These are phyloP conservation scores for Hymenoscyphus albidus DNA, from an alignment of 2,329 filamentous ascomycete species.

Conservation along the genomic window DNA sequence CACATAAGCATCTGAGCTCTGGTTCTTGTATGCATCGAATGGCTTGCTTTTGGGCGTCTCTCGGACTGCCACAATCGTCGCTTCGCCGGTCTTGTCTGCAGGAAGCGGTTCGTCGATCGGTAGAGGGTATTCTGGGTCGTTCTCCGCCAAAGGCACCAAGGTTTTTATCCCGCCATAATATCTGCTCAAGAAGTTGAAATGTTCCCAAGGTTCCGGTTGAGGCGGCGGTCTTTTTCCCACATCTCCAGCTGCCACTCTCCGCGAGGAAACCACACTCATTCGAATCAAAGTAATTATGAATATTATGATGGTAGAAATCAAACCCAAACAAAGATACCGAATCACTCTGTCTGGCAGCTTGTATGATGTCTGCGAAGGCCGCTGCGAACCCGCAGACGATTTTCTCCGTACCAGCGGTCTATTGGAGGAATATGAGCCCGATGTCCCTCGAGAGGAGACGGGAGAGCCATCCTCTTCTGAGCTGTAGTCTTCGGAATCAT, in stretches of 20 bases:
- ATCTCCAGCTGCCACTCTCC: constrained; percentile 52
- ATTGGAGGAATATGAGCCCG: constrained; percentile 31
- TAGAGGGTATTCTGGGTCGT: constrained; percentile 76
- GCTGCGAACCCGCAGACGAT: constrained; percentile 16
- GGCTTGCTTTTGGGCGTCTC: constrained; percentile 46
- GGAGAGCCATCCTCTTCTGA: constrained; percentile 30
- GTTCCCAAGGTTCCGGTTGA: constrained; percentile 72
- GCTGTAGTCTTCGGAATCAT: constrained; percentile 39
- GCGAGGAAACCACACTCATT: constrained; percentile 68
- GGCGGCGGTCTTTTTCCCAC: constrained; percentile 57
- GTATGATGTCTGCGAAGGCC: constrained; percentile 18
- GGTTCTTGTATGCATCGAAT: constrained; percentile 61
- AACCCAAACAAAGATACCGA: constrained; percentile 70
- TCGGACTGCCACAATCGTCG: constrained; percentile 36
- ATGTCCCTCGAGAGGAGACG: constrained; percentile 32
- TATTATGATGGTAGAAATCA: constrained; percentile 66
- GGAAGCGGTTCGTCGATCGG: constrained; percentile 53
- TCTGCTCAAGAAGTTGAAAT: constrained; percentile 77
- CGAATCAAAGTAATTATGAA: constrained; percentile 74
- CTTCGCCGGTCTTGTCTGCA: constrained; percentile 35
- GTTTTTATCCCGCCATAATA: constrained; percentile 87
- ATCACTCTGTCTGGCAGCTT: constrained; percentile 66
- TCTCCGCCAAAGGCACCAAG: constrained; percentile 61
- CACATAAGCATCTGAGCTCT: constrained; percentile 46
- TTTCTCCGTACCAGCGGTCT: constrained; percentile 33